A percentile compares a stretch with the other conserved stretches of the same genome.
phyloP scores from a whole-genome alignment of 192 early-diverging fungal genomes.

The Entomortierella beljakovae region DNA sequence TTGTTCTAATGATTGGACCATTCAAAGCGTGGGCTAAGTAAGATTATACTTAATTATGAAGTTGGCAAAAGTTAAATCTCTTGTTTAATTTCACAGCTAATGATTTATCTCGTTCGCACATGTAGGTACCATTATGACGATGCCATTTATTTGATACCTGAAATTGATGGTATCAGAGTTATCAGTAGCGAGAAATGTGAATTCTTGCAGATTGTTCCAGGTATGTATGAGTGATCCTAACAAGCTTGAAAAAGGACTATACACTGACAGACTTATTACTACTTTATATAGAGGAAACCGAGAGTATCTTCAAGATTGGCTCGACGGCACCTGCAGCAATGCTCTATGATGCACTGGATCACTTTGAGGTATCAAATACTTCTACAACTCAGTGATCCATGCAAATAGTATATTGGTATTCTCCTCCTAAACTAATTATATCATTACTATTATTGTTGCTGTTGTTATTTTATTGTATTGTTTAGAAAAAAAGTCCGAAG shows the following conservation, averaged over 20 bases:
- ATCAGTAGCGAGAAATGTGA: slow-evolving; percentile 87
- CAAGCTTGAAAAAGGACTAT: no score
- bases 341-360: slow-evolving; percentile 85
- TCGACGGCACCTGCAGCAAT: slow-evolving; percentile 94
- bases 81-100: not conserved
- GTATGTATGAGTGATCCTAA: slow-evolving; percentile 56
- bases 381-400: not conserved
- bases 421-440: no score
- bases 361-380: slow-evolving; percentile 60
- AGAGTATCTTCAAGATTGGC: slow-evolving; percentile 93
- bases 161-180: slow-evolving; percentile 93
- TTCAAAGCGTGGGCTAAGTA: slow-evolving; percentile 91
- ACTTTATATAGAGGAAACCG: slow-evolving; percentile 67
- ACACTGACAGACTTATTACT: no score
- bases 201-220: slow-evolving; percentile 89
- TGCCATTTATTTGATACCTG: slow-evolving; percentile 84
- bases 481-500: slow-evolving; percentile 78
- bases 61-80: not conserved
- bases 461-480: not conserved
- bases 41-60: not conserved
- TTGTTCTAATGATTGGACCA: slow-evolving; percentile 91
- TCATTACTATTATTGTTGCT: not conserved
- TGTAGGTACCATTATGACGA: slow-evolving; percentile 77
- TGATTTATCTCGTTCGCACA: not conserved
- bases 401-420: not conserved